Evolutionary conservation across 2,329 filamentous ascomycete species (phyloP).

Genomic region (Malbranchea cinnamomea): DNA sequence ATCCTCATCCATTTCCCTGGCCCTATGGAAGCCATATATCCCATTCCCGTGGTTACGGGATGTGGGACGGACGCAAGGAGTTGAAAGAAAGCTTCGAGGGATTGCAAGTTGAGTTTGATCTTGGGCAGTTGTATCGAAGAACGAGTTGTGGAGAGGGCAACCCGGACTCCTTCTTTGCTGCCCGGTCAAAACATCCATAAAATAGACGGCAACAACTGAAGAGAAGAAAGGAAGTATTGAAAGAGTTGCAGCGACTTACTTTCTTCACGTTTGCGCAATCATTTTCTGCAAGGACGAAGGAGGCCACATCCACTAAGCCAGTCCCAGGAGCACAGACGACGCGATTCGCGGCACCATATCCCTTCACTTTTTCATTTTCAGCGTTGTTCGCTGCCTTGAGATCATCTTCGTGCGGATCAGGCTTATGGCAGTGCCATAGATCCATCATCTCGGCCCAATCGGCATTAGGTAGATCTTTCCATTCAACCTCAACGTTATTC

Average conservation of each 20-base stretch:
- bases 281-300: conserved; percentile 52
- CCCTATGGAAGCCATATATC: no score
- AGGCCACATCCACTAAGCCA: conserved; percentile 68
- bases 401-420: conserved; percentile 36
- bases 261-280: conserved; percentile 43
- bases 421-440: conserved; percentile 99
- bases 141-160: conserved; percentile 29
- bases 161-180: conserved; percentile 41
- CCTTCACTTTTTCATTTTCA: conserved; percentile 42
- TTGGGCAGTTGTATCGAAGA: conserved; percentile 47
- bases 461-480: conserved; percentile 91
- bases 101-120: no score
- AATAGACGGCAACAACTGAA: conserved; percentile 1
- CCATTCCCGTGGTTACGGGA: no score
- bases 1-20: no score
- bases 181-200: conserved; percentile 19
- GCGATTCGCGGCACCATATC: conserved; percentile 68
- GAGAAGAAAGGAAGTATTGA: conserved; percentile 3
- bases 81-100: no score
- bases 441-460: conserved; percentile 99
- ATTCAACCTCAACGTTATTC: conserved; percentile 33
- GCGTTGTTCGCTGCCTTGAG: conserved; percentile 16
- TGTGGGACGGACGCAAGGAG: no score
- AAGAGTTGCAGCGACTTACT: conserved; percentile 18
- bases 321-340: conserved; percentile 51